Percentiles rank a stretch among this genome's conserved stretches.
Conservation (phyloP, 306 rosid species). For the Cicer chorassanicum region DNA sequence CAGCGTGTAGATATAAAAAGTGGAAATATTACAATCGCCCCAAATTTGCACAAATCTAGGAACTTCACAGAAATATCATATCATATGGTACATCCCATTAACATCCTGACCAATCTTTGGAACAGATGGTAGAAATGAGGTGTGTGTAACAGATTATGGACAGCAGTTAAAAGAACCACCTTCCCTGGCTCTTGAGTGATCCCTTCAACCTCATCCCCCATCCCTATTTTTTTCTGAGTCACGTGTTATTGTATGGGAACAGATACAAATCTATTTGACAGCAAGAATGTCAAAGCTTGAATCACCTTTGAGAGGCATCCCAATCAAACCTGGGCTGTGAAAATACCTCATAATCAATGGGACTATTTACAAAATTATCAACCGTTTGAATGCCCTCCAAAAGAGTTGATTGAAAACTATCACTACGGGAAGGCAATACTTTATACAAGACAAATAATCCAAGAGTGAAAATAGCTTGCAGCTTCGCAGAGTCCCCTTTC, state of each 20-base stretch:
- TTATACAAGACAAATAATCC: constrained; percentile 76
- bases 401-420: constrained; percentile 65
- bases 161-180: constrained; percentile 40
- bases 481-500: constrained; percentile 87
- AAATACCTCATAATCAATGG: constrained; percentile 83
- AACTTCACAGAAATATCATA: constrained; percentile 15
- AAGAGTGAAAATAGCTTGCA: constrained; percentile 96
- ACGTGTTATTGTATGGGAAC: constrained; percentile 32
- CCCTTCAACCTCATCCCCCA: constrained; percentile 40
- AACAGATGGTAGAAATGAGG: constrained; percentile 33
- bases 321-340: constrained; percentile 95
- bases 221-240: background rate
- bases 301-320: constrained; percentile 74
- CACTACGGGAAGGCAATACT: constrained; percentile 71
- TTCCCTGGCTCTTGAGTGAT: background rate
- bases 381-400: constrained; percentile 82
- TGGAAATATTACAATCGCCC: constrained; percentile 28
- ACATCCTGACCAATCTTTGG: constrained; percentile 35
- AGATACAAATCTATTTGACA: constrained; percentile 40
- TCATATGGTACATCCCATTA: constrained; percentile 32
- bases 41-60: constrained; percentile 22
- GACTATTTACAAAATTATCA: constrained; percentile 70
- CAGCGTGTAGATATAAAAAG: background rate
- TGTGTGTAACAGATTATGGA: constrained; percentile 41
- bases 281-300: constrained; percentile 35